Base-by-base conservation (phyloP, 2,329 filamentous ascomycete genomes). In the Reticulascus tulasneorum region DNA sequence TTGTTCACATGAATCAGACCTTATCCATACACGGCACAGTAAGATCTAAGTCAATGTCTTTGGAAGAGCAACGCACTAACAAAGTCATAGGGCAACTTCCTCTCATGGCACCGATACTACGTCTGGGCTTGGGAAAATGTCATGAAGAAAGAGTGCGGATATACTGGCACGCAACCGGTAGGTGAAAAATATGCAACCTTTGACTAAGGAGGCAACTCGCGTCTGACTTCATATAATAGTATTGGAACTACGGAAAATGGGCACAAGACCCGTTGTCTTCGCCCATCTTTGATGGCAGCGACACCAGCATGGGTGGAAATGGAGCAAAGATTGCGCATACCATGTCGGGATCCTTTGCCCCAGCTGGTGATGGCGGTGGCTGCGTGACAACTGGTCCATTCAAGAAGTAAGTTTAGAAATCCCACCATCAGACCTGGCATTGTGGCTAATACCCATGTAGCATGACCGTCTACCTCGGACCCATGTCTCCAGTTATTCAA, bases 221-320 rank as follows among this genome's bases (percentile, higher is more conserved):
- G n/a, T 11, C 39, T 44, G 13, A 42, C 25, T 10, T 9, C 5
- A 6, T 13, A 3, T 6, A n/a, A n/a, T 28, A 44, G 42, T 64
- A 64, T 45, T 61, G 60, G 55, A 54, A 62, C 42, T 65, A 60
- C 61, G 45, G 50, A 12, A 50, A 52, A 12, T 55, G 58, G 28
- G 47, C 53, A 17, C 30, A 47, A 11, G 44, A 49, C 26, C 46
- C 57, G 30, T 43, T 52, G 19, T 56, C 47, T 42, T 62, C 56
- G 10, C 51, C 60, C 7, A 47, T 67, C 19, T 64, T 64, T 40
- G 63, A 67, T 29, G 64, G 65, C 17, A 63, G 56, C 29, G 56
- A 53, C 8, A 55, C 49, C 29, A 61, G 56, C 12, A 48, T 67
- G 45, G 57, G 58, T n/a, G 60, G 62, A 17, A 58, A 67, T 30